Conservation (phyloP, 129 eudicot species). For the Flaveria ramosissima region DNA sequence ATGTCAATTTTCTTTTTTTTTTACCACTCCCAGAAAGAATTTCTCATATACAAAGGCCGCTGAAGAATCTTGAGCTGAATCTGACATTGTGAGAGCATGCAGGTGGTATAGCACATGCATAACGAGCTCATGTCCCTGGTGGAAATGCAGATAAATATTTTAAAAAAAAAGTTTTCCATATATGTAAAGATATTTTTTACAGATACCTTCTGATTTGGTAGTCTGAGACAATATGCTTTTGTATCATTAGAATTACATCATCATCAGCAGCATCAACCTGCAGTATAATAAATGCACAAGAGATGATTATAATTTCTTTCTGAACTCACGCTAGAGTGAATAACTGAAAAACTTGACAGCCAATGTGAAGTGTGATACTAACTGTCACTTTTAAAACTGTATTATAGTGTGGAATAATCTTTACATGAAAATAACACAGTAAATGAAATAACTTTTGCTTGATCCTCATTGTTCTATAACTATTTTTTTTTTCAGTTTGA, state of each 20-base stretch:
- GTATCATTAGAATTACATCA: conserved; percentile 58
- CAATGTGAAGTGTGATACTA: conserved; percentile 7
- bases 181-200: conserved; percentile 8
- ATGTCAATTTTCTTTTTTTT: not conserved
- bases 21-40: conserved; percentile 87
- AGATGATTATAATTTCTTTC: not conserved
- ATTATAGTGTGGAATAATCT: conserved; percentile 10
- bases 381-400: not conserved
- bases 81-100: conserved; percentile 56
- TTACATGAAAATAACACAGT: not conserved
- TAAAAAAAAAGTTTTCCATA: conserved; percentile 10
- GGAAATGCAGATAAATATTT: conserved; percentile 16
- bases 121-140: conserved; percentile 94
- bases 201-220: conserved; percentile 81
- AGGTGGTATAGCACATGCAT: conserved; percentile 85
- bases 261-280: conserved; percentile 71
- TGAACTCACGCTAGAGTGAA: not conserved
- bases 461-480: not conserved
- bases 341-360: conserved; percentile 3
- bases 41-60: conserved; percentile 67
- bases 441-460: conserved; percentile 12
- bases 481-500: not conserved
- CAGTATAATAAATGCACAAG: conserved; percentile 24
- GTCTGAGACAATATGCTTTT: conserved; percentile 62
- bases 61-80: conserved; percentile 50